Conservation (phyloP, 345 rosid species). For the Dovyalis caffra region DNA sequence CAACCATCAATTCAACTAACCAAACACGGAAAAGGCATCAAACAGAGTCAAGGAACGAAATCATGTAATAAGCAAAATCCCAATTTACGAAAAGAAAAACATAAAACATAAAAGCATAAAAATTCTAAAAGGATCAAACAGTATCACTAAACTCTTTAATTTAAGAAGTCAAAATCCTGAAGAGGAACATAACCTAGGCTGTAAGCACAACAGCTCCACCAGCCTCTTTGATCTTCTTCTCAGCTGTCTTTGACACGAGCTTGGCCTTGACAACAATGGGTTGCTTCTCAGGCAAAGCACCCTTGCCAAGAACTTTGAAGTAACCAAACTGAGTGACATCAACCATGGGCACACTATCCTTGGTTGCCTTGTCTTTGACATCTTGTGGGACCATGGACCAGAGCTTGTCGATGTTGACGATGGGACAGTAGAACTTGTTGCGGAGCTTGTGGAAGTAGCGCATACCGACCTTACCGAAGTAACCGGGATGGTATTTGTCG, state of each 20-base stretch:
- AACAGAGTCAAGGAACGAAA: neutral
- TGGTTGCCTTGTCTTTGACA: slow-evolving; percentile 19
- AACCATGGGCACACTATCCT: slow-evolving; percentile 20
- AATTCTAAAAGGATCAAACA: neutral
- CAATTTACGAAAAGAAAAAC: neutral
- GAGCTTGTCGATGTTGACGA: slow-evolving; percentile 34
- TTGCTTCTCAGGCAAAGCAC: slow-evolving; percentile 24
- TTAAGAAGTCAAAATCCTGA: neutral
- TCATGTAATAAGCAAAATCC: neutral
- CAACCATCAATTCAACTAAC: neutral
- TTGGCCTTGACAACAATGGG: slow-evolving; percentile 31
- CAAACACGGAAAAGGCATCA: neutral
- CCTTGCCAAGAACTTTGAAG: slow-evolving; percentile 33
- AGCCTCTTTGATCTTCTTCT: slow-evolving; percentile 35
- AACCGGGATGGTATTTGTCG: slow-evolving; percentile 38
- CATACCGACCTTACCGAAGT: slow-evolving; percentile 34
- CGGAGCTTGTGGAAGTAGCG: slow-evolving; percentile 32
- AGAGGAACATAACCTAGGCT: slow-evolving; percentile 11
- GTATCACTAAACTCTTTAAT: neutral
- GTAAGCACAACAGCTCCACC: slow-evolving; percentile 35
- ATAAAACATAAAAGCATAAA: neutral
- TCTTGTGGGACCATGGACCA: slow-evolving; percentile 31
- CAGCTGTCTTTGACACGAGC: slow-evolving; percentile 27
- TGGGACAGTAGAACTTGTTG: slow-evolving; percentile 27
- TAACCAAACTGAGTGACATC: slow-evolving; percentile 31